Conservation (phyloP, 768 basidiomycete genomes). For the Mycena galopus region DNA sequence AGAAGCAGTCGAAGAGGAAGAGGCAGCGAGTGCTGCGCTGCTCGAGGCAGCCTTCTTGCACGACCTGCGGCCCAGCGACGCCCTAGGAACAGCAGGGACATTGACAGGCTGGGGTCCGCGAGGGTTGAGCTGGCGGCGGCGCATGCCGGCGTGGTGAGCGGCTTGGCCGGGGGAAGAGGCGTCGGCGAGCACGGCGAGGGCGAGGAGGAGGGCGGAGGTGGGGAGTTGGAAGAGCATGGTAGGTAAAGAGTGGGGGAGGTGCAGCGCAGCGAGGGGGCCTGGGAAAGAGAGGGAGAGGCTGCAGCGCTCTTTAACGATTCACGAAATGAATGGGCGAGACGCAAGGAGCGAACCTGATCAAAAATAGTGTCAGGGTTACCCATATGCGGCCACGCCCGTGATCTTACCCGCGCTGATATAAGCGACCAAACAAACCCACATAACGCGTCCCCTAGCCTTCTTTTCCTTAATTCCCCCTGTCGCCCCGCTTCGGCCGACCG, state of each 20-base stretch:
- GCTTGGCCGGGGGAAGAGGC: constrained; percentile 38
- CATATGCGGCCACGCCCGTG: not conserved
- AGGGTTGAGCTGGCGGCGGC: constrained; percentile 42
- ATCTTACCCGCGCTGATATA: not conserved
- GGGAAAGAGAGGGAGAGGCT: constrained; percentile 26
- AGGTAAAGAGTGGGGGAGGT: constrained; percentile 25
- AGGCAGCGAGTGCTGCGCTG: constrained; percentile 2
- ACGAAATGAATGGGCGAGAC: constrained; percentile 25
- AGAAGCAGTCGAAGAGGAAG: constrained; percentile 1
- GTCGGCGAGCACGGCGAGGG: constrained; percentile 38
- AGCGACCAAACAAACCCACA: constrained; percentile 18
- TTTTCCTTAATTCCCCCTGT: not conserved
- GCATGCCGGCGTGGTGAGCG: constrained; percentile 38
- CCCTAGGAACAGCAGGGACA: not conserved
- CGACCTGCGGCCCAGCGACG: constrained; percentile 23
- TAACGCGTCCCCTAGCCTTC: constrained; percentile 8
- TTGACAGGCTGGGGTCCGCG: constrained; percentile 25
- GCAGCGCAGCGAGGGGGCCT: constrained; percentile 23
- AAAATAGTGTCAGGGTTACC: constrained; percentile 1
- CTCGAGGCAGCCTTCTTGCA: constrained; percentile 24
- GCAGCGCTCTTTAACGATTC: constrained; percentile 26
- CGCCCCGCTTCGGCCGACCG: constrained; percentile 26
- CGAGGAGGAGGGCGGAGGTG: constrained; percentile 39
- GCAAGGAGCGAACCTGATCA: constrained; percentile 27
- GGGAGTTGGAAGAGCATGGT: constrained; percentile 42